phyloP scores from a whole-genome alignment of 345 rosid species.

The Eutrema japonicum region DNA sequence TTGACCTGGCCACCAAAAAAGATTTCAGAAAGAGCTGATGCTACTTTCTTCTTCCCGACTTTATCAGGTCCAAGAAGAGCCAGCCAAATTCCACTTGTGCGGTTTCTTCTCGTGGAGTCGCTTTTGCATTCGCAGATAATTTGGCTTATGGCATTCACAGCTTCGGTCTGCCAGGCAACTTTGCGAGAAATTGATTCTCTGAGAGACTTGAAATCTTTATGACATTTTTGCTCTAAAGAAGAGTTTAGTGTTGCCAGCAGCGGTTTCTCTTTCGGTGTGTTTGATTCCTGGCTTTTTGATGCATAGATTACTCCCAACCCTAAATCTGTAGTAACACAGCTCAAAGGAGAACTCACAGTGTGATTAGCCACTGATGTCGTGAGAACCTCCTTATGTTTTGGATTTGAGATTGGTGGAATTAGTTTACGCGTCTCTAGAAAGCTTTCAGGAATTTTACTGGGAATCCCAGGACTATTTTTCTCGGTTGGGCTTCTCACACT shows the following conservation, averaged over 20 bases:
- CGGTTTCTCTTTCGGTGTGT: conserved; percentile 39
- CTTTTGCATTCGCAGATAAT: conserved; percentile 51
- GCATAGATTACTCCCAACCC: conserved; percentile 58
- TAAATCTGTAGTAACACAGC: conserved; percentile 63
- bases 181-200: conserved; percentile 51
- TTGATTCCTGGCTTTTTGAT: conserved; percentile 45
- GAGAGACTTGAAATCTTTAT: conserved; percentile 53
- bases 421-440: conserved; percentile 28
- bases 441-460: conserved; percentile 28
- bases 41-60: conserved; percentile 66
- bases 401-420: conserved; percentile 31
- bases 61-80: conserved; percentile 73
- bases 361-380: conserved; percentile 35
- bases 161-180: conserved; percentile 70
- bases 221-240: conserved; percentile 39
- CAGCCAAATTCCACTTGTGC: conserved; percentile 56
- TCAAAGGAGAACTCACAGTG: conserved; percentile 33
- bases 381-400: conserved; percentile 37
- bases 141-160: conserved; percentile 53
- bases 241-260: conserved; percentile 36
- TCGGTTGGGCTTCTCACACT: conserved; percentile 1
- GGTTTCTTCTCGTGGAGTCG: conserved; percentile 41
- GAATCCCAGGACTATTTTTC: conserved; percentile 8
- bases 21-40: conserved; percentile 60
- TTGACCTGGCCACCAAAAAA: conserved; percentile 53